Base-by-base conservation (phyloP, 2,329 filamentous ascomycete genomes). In the Penicillium sp. region DNA sequence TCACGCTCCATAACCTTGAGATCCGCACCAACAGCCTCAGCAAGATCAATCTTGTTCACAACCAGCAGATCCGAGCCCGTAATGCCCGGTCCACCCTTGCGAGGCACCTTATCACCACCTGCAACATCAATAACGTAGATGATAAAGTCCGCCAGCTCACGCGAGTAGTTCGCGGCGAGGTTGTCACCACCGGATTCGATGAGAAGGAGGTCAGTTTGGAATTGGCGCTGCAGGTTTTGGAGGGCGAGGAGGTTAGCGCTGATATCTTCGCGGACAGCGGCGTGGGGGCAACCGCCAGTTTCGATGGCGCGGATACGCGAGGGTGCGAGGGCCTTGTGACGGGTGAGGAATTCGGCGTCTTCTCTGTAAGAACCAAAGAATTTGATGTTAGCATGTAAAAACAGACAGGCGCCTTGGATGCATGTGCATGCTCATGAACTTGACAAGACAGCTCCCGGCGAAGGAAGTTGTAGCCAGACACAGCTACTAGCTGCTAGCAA, bases 51-150 rank as follows among this genome's bases (percentile, higher is more conserved):
- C 86, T 99, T 99, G 77, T 99, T 99, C 48, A 99, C 91, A 18
- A 99, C 84, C 61, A 99, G 76, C 73, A 99, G 73, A 70, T 99
- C 94, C 66, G 90, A 94, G 78, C 97, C 93, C 5, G 94, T 99
- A 72, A 99, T 99, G 1, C 94, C 94, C 0, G 94, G 94, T 0
- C 94, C 94, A 24, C 94, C 94, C 79, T 99, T 99, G 24, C 94
- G 79, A 0, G 94, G 94, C 47, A 99, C 88, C 83, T 99, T 99
- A 75, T 99, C 94, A 11, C 94, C 94, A 19, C 94, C 94, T 52
- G 87, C 90, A 16, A 99, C 94, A 75, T 99, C 94, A 66, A 99
- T 97, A 26, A 99, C 94, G 73, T 99, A 99, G 76, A 99, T 88
- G 75, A 99, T 99, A 73, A 90, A 99, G 75, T 99, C 94, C 1